These are phyloP conservation scores for Huntiella moniliformis DNA, from an alignment of 2,329 filamentous ascomycete genomes.

Conservation along the genomic window DNA sequence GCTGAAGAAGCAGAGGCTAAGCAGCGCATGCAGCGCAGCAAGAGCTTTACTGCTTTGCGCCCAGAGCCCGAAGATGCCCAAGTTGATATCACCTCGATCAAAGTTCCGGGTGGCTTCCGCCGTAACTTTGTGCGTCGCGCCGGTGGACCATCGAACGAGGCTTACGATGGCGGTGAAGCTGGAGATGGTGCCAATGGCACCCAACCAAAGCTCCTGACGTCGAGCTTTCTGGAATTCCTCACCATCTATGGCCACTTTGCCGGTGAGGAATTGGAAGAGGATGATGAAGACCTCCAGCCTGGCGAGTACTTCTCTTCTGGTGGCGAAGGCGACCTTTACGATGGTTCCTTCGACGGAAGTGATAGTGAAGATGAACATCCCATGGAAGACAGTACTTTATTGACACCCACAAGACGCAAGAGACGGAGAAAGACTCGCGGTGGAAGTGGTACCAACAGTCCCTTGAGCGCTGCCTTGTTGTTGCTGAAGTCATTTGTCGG, in stretches of 20 bases:
- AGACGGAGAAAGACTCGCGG: constrained; percentile 59
- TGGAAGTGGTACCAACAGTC: constrained; percentile 56
- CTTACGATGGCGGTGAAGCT: constrained; percentile 14
- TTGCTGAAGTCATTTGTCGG: constrained; percentile 96
- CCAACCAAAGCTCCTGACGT: constrained; percentile 58
- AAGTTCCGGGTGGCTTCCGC: constrained; percentile 82
- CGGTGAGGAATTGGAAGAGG: constrained; percentile 89
- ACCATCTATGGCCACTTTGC: constrained; percentile 95
- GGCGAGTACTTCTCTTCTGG: constrained; percentile 86
- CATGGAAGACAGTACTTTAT: constrained; percentile 72
- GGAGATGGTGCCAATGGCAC: not conserved
- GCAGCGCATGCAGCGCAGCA: constrained; percentile 53
- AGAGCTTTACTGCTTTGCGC: constrained; percentile 66
- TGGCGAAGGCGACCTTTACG: constrained; percentile 43
- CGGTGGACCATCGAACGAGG: constrained; percentile 16
- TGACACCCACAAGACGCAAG: constrained; percentile 56
- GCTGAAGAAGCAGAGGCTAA: constrained; percentile 69
- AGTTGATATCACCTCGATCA: constrained; percentile 75
- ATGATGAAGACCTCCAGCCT: constrained; percentile 71
- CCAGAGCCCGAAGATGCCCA: constrained; percentile 64
- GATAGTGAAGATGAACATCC: constrained; percentile 51
- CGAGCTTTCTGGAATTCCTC: constrained; percentile 87
- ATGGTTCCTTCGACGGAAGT: constrained; percentile 23
- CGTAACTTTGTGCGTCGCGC: constrained; percentile 70
- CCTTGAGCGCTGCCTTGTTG: constrained; percentile 62